Evolutionary conservation across 2,329 filamentous ascomycete genomes (phyloP), one percentile per base, ranked within the genome.

Genomic region (Elsinoe fawcettii): DNA sequence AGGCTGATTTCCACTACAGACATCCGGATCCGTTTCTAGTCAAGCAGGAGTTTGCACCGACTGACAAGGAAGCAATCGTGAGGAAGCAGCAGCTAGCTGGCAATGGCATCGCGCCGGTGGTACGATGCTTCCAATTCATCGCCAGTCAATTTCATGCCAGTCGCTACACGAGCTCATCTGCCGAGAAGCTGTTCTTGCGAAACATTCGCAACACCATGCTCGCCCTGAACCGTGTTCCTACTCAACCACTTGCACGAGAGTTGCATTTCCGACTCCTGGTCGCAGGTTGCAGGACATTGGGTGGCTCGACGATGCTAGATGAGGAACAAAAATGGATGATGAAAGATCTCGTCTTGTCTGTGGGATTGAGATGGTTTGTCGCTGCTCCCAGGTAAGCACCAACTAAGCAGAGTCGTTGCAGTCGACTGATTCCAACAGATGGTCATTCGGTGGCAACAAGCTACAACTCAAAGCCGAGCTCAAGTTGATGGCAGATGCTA

Each of bases 401-500:
- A n/a, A 20, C 3, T 25, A 6, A 22, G 9, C 16, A 32, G 12
- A 16, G 30, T 16, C 7, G 12, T 22, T n/a, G 3, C 7, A 34
- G 12, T 7, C 16, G 46, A 25, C 55, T 67, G 61, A 67, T 56
- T 55, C 36, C 12, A 55, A n/a, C 61, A 78, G 77, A 63, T 99
- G 93, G 92, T 95, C 93, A 0, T 97, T 93, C 71, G 93, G 93
- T 58, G 93, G 92, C 65, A 99, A 96, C 68, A 82, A 88, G 51
- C 75, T 99, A 14, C 93, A 99, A 69, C 77, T 97, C 54, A 97
- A 95, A 75, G 92, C 95, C 0, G 93, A 99, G 72, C 83, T 90
- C 32, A 86, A 87, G 63, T 76, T 96, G 16, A 80, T 97, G 37
- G 79, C 80, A 5, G 90, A 96, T 67, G 84, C 96, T 34, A 76